phyloP scores from a whole-genome alignment of 73 alveolate genomes.

The Stentor roeselii region DNA sequence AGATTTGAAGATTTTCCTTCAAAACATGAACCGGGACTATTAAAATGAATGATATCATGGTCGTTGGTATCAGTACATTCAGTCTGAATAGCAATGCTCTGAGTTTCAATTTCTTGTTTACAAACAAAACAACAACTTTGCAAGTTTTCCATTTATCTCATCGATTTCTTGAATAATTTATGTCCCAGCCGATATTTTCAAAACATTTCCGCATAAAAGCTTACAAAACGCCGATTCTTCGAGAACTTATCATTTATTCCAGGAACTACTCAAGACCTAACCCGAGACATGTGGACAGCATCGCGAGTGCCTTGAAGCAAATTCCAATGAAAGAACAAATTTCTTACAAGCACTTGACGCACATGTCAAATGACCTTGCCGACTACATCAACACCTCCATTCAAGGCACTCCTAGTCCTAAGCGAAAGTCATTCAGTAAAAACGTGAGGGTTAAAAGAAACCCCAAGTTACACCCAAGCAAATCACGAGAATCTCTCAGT shows the following conservation, averaged over 20 bases:
- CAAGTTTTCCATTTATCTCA: too few relatives aligned
- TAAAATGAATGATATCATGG: background rate
- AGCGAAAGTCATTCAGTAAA: background rate
- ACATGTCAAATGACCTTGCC: background rate
- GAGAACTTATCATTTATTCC: background rate
- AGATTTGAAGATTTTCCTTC: background rate
- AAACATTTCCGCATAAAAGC: background rate
- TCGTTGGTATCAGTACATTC: background rate
- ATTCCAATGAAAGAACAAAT: background rate
- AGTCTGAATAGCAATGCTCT: background rate
- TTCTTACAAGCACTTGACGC: background rate
- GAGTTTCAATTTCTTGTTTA: background rate
- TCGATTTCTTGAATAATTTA: too few relatives aligned
- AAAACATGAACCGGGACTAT: background rate
- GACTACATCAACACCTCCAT: background rate
- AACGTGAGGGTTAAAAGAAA: background rate
- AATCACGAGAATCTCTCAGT: background rate
- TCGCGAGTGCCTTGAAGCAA: background rate
- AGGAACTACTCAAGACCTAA: background rate
- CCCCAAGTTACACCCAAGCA: background rate
- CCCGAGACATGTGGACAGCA: background rate
- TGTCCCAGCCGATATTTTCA: slow-evolving; percentile 5
- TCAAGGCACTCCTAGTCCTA: background rate
- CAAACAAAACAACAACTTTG: too few relatives aligned
- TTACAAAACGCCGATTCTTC: background rate